Base-by-base conservation (phyloP, 345 rosid genomes). In the Euphorbia tirucalli region DNA sequence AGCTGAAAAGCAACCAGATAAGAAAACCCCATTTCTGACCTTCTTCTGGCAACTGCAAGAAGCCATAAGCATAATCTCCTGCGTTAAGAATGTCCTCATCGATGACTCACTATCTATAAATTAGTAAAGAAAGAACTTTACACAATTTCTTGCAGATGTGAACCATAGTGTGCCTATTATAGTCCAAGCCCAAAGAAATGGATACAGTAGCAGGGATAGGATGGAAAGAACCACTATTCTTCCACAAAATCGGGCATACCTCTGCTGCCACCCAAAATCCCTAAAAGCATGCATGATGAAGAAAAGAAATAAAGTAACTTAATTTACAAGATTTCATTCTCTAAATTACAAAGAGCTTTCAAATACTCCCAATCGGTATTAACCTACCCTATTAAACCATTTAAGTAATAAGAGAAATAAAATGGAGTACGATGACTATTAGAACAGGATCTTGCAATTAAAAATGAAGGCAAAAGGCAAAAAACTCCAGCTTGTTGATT, bases 1-100 rank as follows among this genome's bases (percentile, higher is more conserved):
- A 96, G 81, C 99, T 96, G 80, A 91, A 91, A 76, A 90, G 80
- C 79, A 96, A 83, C 99, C 99, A 96, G 70, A 96, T 96, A 30
- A 96, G 85, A 77, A 96, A 96, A 66, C 97, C 97, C 97, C 97
- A 96, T 81, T 91, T 96, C 81, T 93, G 97, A 75, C 97, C 98
- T 71, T 87, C 89, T 80, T 86, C 90, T 24, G 98, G 97, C 87
- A 96, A 85, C 99, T 93, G 82, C 75, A 80, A 7, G 41, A 58
- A 30, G 25, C 58, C 37, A 27, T 30, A 73, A 1, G 21, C 18
- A 59, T 59, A 55, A 61, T 22, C 25, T 73, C 65, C 54, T 50
- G 56, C 52, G 64, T 49, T 32, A 73, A 52, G 58, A 66, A 27
- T 35, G 57, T 25, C 65, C 22, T 41, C 61, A 32, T 16, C 9